Base-by-base conservation (phyloP, 2,329 filamentous ascomycete species). In the Arthrobotrys entomopaga region DNA sequence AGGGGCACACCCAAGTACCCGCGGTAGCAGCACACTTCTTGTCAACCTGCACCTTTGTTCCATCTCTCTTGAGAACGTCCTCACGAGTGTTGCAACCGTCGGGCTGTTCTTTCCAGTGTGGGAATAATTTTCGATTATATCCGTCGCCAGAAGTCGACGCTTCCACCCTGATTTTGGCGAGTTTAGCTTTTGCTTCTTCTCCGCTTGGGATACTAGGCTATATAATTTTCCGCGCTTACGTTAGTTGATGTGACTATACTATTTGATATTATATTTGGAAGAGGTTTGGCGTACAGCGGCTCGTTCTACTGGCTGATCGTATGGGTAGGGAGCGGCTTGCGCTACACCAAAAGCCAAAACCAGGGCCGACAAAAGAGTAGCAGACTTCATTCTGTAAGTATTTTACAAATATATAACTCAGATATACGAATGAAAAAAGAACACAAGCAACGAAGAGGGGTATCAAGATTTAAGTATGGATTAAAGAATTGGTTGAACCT, bases 21-120 rank as follows among this genome's bases (percentile, higher is more conserved):
- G 86, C 87, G 0, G 85, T 88, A 0, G 90, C 81, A 0, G 85
- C 82, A 81, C 91, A 96, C 38, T 85, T 83, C 11, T 81, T 83
- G 80, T 86, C 84, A 13, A 85, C 84, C 3, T 85, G 82, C 10
- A 94, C 89, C 77, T 84, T 82, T 11, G 83, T 86, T 54, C 91
- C 91, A 80, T 95, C 91, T 43, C 91, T 89, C 81, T 88, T 86
- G 24, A 94, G 85, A 40, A 94, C 90, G 1, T 84, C 86, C 79
- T 93, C 91, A 61, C 87, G 84, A 19, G 90, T 90, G 82, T 92
- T 89, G 85, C 91, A 95, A 3, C 82, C 81, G 7, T 89, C 90
- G 13, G 81, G 82, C 78, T 88, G 85, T 29, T 87, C 89, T 77
- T 85, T 86, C 90, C 90, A 93, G 81, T 89, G 87, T 1, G 88